Base-by-base conservation (phyloP, 225 moss, liverwort and hornwort species). In the Anthoceros angustus region DNA sequence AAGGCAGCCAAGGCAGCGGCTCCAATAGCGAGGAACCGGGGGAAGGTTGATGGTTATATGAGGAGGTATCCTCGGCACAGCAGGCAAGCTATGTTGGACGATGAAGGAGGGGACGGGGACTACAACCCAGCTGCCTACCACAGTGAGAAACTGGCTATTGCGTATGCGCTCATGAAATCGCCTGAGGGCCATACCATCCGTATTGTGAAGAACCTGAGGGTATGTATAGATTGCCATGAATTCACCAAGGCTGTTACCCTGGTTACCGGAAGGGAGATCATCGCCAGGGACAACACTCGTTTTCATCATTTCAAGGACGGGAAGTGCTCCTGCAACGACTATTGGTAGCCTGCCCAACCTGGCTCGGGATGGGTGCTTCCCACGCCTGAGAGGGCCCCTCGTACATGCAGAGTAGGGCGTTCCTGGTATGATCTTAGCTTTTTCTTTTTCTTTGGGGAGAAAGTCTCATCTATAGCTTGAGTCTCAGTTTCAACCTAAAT, bases 251-350 rank as follows among this genome's bases (percentile, higher is more conserved):
- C 55, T 55, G 55, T 55, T 0, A 55, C 55, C 1, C 18, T 18
- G 55, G 55, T 55, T 55, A 55, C 55, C 8, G 55, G 55, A 18
- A 18, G 55, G 55, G 55, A 55, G 55, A 55, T 55, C 55, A 55
- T 55, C 18, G 55, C 55, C 8, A 18, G 55, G 23, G 55, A 55
- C 55, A 23, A 18, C 7, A 55, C 18, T 3, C 55, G 55, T 55
- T 15, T 55, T 4, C 55, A 55, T 55, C 55, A 55, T 55, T 55
- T 55, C 55, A 55, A 55, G 55, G 55, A 55, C 23, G 55, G 55
- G 8, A 55, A 55, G 55, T 55, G 55, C 23, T 55, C 55, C n/a
- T 55, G 55, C 14, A 55, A 55, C 14, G 55, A 55, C n/a, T 55
- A 55, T 55, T 55, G 55, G 55, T 55, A 23, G 23, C 23, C 16